Base-by-base conservation (phyloP, 805 yeast species). In the Blastobotrys parvus region DNA sequence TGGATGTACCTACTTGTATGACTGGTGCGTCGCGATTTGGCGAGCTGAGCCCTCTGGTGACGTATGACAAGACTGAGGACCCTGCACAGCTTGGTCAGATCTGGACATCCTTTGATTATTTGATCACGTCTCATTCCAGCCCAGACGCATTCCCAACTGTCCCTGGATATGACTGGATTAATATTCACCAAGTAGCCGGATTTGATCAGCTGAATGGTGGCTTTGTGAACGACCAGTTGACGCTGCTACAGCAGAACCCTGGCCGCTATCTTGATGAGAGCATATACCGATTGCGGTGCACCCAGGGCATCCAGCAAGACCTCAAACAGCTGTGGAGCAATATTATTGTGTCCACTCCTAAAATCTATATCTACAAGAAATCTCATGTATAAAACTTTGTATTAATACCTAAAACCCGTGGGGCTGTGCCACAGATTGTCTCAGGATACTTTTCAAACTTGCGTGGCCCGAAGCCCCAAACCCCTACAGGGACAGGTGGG, bases 1-100 rank as follows among this genome's bases (percentile, higher is more conserved):
- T 86, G 64, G 94, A 84, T 54, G 80, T 81, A 2, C 75, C 83
- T 0, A 72, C 90, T 0, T 85, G 95, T 55, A 87, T 86, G 92
- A 78, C 90, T 1, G 97, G 97, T 6, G 80, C 79, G 3, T 75
- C 89, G 2, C 68, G 76, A 41, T 90, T 90, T 63, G 80, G 80
- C 0, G 81, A 88, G 55, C 51, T 82, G 16, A 33, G 35, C 6
- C 38, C 18, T 10, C 33, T 36, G 45, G n/a, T 61, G 36, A 49
- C 43, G 18, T 90, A 86, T 56, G 96, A 90, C 60, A 87, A 82
- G 56, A 75, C 92, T 0, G 97, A 90, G 57, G 66, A 71, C 39
- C 48, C 48, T 2, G 54, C 50, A 0, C 59, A 49, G 3, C 58
- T 83, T 36, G 42, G 44, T 11, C 51, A 50, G 1, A 42, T 62